These are phyloP conservation scores for Biscogniauxia sp. DNA, from an alignment of 2,329 filamentous ascomycete genomes.

Conservation along the genomic window DNA sequence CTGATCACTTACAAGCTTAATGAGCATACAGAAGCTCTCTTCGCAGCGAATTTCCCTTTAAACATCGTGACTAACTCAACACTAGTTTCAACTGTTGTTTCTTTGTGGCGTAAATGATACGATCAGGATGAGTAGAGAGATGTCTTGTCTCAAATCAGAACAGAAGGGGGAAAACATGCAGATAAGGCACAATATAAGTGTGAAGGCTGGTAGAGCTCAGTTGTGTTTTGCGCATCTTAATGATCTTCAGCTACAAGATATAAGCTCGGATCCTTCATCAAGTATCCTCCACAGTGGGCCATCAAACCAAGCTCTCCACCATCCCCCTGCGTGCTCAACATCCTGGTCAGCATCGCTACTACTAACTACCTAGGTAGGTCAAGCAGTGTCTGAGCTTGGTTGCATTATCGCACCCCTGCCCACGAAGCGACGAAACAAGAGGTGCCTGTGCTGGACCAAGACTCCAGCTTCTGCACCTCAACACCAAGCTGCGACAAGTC, in stretches of 20 bases:
- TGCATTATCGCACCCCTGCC: slow-evolving; percentile 13
- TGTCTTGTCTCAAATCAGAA: not conserved
- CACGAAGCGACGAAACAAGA: slow-evolving; percentile 15
- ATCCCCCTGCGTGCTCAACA: not conserved
- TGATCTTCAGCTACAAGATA: not conserved
- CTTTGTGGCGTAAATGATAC: slow-evolving; percentile 1
- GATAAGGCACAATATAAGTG: not conserved
- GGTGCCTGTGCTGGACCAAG: not conserved
- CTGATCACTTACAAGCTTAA: slow-evolving; percentile 21
- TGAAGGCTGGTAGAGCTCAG: not conserved
- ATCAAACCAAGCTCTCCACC: not conserved
- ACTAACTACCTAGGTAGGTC: no score
- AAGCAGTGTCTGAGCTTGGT: slow-evolving; percentile 12
- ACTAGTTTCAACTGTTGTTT: not conserved
- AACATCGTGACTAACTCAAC: slow-evolving; percentile 14
- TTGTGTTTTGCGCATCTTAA: not conserved
- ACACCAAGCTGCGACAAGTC: not conserved
- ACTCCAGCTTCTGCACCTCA: not conserved
- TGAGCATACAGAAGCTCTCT: slow-evolving; percentile 14
- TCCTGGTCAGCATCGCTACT: not conserved
- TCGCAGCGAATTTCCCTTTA: slow-evolving; percentile 16
- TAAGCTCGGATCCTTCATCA: not conserved
- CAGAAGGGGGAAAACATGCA: not conserved
- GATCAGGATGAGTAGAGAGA: not conserved
- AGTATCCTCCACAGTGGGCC: not conserved